Percentiles rank a stretch among this genome's conserved stretches.
Conservation (phyloP, 2,329 filamentous ascomycete genomes). For the Polytolypa hystricis region DNA sequence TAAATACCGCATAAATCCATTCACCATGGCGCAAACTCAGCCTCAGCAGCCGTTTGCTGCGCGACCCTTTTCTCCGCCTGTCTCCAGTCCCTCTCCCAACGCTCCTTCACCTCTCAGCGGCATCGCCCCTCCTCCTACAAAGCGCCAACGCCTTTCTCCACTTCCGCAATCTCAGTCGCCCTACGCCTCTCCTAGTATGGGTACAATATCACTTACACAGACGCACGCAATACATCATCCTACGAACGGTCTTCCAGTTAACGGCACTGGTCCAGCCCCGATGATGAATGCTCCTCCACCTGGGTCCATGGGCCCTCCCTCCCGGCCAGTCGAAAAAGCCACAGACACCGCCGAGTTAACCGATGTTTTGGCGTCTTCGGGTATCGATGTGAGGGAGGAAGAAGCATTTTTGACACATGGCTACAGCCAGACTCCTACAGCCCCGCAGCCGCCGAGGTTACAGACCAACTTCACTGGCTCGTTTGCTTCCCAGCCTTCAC, state of each 20-base stretch:
- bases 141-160: conserved; percentile 61
- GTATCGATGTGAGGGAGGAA: conserved; percentile 77
- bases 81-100: conserved; percentile 50
- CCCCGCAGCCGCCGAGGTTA: conserved; percentile 34
- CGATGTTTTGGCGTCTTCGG: conserved; percentile 73
- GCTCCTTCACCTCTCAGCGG: conserved; percentile 39
- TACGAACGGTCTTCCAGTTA: conserved; percentile 31
- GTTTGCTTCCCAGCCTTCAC: conserved; percentile 31
- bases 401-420: conserved; percentile 63
- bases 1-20: background rate
- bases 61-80: conserved; percentile 52
- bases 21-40: conserved; percentile 47
- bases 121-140: conserved; percentile 53
- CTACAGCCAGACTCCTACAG: conserved; percentile 39
- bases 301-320: conserved; percentile 53
- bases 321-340: conserved; percentile 43
- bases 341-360: conserved; percentile 58
- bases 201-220: conserved; percentile 35
- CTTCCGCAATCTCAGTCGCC: conserved; percentile 52
- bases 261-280: conserved; percentile 40
- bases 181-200: conserved; percentile 50
- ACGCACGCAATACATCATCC: conserved; percentile 9
- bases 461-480: conserved; percentile 29
- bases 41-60: conserved; percentile 41
- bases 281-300: conserved; percentile 25